These are phyloP conservation scores for Neopestalotiopsis sp. DNA, from an alignment of 2,329 filamentous ascomycete genomes.

Conservation along the genomic window DNA sequence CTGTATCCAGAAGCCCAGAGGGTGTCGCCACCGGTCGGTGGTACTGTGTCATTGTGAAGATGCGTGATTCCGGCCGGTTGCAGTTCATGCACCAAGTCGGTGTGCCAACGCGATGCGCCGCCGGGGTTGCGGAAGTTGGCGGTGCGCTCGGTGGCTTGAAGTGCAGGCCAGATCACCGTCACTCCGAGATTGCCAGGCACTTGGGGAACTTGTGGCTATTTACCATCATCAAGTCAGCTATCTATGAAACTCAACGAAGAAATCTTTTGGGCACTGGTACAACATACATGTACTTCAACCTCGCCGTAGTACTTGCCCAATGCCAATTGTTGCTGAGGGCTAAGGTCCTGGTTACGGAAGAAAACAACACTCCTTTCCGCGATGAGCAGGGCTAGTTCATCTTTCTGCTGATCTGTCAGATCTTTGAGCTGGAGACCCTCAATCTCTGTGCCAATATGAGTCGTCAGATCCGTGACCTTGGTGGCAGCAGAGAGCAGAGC, in stretches of 20 bases:
- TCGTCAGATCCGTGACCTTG: slow-evolving; percentile 66
- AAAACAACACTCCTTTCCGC: slow-evolving; percentile 72
- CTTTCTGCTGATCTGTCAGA: slow-evolving; percentile 61
- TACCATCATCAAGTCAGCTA: not conserved
- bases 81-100: slow-evolving; percentile 72
- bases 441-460: slow-evolving; percentile 69
- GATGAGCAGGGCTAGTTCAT: slow-evolving; percentile 67
- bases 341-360: slow-evolving; percentile 66
- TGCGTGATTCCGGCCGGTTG: slow-evolving; percentile 76
- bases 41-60: slow-evolving; percentile 72
- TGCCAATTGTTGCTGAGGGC: slow-evolving; percentile 67
- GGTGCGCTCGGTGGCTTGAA: slow-evolving; percentile 64
- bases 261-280: slow-evolving; percentile 28
- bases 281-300: slow-evolving; percentile 68
- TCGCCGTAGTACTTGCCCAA: slow-evolving; percentile 69
- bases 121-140: slow-evolving; percentile 71
- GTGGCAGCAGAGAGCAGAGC: slow-evolving; percentile 65
- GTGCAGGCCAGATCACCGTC: slow-evolving; percentile 73
- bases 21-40: slow-evolving; percentile 70
- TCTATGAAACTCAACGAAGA: not conserved
- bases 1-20: slow-evolving; percentile 75
- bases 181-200: slow-evolving; percentile 71
- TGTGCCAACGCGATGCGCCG: slow-evolving; percentile 73
- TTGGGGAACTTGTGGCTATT: slow-evolving; percentile 71
- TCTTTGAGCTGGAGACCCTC: slow-evolving; percentile 68